Percentiles rank a stretch among this genome's conserved stretches.
Conservation (phyloP, 2,329 filamentous ascomycete species). For the Fusarium globosum region DNA sequence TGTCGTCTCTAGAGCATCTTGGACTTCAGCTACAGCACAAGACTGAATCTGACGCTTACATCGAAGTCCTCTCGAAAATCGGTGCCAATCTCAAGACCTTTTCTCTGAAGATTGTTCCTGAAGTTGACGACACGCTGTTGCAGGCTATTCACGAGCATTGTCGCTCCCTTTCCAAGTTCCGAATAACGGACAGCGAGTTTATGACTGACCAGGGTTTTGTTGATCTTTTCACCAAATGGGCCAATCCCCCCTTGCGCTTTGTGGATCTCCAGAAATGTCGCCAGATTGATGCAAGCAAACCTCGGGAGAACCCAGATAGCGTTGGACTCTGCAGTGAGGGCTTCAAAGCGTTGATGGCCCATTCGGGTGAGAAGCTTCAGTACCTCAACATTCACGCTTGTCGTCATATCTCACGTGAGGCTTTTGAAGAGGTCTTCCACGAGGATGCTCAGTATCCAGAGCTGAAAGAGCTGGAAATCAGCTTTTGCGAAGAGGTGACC, state of each 20-base stretch:
- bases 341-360: slow-evolving; percentile 84
- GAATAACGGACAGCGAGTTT: slow-evolving; percentile 79
- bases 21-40: slow-evolving; percentile 74
- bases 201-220: slow-evolving; percentile 81
- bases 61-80: slow-evolving; percentile 69
- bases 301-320: slow-evolving; percentile 71
- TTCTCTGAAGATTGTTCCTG: slow-evolving; percentile 76
- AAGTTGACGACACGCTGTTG: slow-evolving; percentile 76
- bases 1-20: slow-evolving; percentile 77
- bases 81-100: slow-evolving; percentile 79
- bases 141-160: slow-evolving; percentile 78
- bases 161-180: slow-evolving; percentile 76
- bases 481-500: slow-evolving; percentile 77
- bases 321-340: slow-evolving; percentile 81
- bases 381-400: slow-evolving; percentile 84
- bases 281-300: slow-evolving; percentile 76
- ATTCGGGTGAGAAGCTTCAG: slow-evolving; percentile 76
- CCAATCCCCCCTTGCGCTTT: slow-evolving; percentile 75
- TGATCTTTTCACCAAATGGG: slow-evolving; percentile 79
- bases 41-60: slow-evolving; percentile 67
- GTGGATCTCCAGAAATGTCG: slow-evolving; percentile 83
- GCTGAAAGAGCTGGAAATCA: slow-evolving; percentile 78
- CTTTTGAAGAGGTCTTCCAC: slow-evolving; percentile 80
- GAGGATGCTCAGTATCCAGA: slow-evolving; percentile 71
- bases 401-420: slow-evolving; percentile 78